Base-by-base conservation (phyloP, 2,329 filamentous ascomycete genomes). In the Ophiostoma sp. region DNA sequence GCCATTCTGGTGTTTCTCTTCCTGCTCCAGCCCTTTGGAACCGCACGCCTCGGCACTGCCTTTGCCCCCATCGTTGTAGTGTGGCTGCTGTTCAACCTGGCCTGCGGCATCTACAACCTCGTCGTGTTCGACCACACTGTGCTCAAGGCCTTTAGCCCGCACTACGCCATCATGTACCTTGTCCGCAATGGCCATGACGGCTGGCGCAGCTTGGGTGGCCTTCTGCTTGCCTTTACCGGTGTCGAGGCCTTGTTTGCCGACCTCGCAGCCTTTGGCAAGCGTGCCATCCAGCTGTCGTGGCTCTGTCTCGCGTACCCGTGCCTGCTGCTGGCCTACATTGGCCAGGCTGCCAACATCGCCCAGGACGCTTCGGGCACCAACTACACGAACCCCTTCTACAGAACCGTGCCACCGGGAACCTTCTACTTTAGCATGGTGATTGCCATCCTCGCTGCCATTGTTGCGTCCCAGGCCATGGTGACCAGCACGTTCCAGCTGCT, bases 191-290 rank as follows among this genome's bases (percentile, higher is more conserved):
- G 82, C 67, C 80, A 83, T 3, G 79, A 83, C 5, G 88, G 86
- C 0, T 91, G 88, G 88, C 81, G 80, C 69, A 85, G 83, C 69
- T 80, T 91, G 1, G 88, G 87, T n/a, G 90, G 90, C 4, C 84
- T 93, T 27, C 77, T 93, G 2, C 83, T 93, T 9, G 84, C 87
- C 2, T 93, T 93, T 73, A 93, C 90, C 1, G 90, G 88, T 18
- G 88, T 91, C n/a, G 90, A 93, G 75, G 89, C 90, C 1, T 80
- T 93, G 0, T 93, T 92, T 74, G 90, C 90, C 3, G 90, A 93
- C 73, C 80, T 93, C 6, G 90, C 90, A 45, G 90, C 90, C 36
- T 93, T 93, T 76, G 85, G 84, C 76, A 82, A 84, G 73, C 80
- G 83, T 58, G 89, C 90, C 0, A 87, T 93, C 66, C 89, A 91